Base-by-base conservation (phyloP, 345 rosid species). In the Luvunga scandens region DNA sequence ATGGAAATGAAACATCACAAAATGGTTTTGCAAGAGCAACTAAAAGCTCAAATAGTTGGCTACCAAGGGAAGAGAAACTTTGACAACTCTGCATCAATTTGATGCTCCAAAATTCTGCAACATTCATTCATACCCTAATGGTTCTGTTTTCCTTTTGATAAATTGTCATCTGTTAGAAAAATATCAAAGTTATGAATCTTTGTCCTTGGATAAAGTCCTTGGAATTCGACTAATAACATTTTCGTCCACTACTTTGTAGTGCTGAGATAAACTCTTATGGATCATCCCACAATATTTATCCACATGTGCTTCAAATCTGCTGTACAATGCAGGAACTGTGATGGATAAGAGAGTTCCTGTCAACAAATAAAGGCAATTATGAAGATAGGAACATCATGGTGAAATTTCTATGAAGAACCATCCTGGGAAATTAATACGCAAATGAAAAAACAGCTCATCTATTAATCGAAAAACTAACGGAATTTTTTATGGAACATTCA, bases 291-390 rank as follows among this genome's bases (percentile, higher is more conserved):
- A 93, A 75, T 77, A 91, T 87, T 79, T 88, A 85, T 93, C 93
- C 84, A 92, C 92, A 27, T 6, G 86, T 79, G 85, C 91, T 76
- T 88, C 90, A 25, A 85, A 82, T 83, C 86, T 91, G 86, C 87
- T 83, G 91, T 95, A 95, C 81, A 93, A 74, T 38, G 95, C 98
- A 38, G 96, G 97, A 82, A 95, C 22, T 69, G 98, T 93, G 72
- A 95, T 87, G 75, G 94, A 88, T 62, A 95, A 66, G 42, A 93
- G 78, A 33, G 95, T 87, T 79, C 97, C 98, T 95, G 91, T 60
- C 76, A 81, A 71, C 85, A 84, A 70, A 77, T 22, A 62, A 71
- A 67, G 60, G 34, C 48, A 80, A 74, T 30, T 67, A 66, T 67
- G 62, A 34, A 39, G 81, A 69, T 65, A 1, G 42, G 33, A 53